Conservation (phyloP, 208 protist species). For the Balamuthia mandrillaris region DNA sequence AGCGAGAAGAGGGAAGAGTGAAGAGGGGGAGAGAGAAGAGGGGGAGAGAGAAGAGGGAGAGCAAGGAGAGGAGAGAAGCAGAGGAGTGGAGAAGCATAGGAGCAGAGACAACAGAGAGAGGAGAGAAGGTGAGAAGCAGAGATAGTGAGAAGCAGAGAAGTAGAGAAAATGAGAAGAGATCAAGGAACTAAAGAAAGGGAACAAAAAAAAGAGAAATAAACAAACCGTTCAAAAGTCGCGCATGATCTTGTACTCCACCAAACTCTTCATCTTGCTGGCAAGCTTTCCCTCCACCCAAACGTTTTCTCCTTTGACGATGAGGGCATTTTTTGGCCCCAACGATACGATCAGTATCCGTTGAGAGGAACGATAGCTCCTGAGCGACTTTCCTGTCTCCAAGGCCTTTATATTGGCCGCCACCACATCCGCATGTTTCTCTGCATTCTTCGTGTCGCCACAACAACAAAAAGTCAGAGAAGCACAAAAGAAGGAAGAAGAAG, state of each 20-base stretch:
- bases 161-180: not conserved
- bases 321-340: not conserved
- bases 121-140: not conserved
- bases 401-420: not conserved
- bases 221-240: not conserved
- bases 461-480: not conserved
- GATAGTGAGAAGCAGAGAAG: not conserved
- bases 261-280: not conserved
- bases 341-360: not conserved
- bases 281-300: not conserved
- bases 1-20: not conserved
- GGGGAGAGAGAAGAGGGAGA: not conserved
- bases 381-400: not conserved
- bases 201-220: no score
- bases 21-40: no score
- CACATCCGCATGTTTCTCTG: conserved; percentile 18
- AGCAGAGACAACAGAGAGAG: not conserved
- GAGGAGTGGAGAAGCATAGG: not conserved
- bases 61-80: not conserved
- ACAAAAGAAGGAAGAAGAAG: not conserved
- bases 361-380: not conserved
- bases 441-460: not conserved
- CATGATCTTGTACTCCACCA: conserved; percentile 10
- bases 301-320: not conserved
- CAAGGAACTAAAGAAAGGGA: not conserved